Percentiles rank a stretch among this genome's conserved stretches.
These are phyloP conservation scores for Trametes cinnabarina DNA, from an alignment of 768 basidiomycete genomes.

Conservation along the genomic window DNA sequence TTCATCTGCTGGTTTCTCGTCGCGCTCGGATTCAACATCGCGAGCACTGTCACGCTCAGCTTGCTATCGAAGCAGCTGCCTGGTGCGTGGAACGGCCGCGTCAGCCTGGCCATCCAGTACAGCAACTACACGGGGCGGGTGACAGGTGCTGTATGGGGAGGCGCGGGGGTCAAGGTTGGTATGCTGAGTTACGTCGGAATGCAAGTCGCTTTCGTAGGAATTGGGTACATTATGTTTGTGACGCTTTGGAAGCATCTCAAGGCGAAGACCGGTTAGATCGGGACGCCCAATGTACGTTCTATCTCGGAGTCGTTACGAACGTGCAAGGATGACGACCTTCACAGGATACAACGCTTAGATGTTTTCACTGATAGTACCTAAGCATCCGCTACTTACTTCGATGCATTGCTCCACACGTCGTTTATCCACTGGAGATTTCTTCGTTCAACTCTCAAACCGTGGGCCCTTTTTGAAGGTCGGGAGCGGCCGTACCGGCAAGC, in stretches of 20 bases:
- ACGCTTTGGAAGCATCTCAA: constrained; percentile 63
- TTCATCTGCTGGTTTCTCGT: constrained; percentile 53
- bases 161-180: constrained; percentile 55
- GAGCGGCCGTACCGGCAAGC: too few species aligned
- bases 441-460: too few species aligned
- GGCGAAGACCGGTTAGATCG: constrained; percentile 40
- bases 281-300: too few species aligned
- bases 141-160: constrained; percentile 67
- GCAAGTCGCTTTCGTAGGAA: constrained; percentile 57
- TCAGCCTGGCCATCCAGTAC: constrained; percentile 64
- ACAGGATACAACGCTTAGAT: neutral
- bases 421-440: too few species aligned
- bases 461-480: too few species aligned
- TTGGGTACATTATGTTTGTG: constrained; percentile 54
- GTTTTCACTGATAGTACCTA: too few species aligned
- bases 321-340: neutral
- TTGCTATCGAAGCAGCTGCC: constrained; percentile 70
- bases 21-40: constrained; percentile 71
- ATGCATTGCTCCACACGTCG: too few species aligned
- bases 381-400: too few species aligned
- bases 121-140: constrained; percentile 68
- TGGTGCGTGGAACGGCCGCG: constrained; percentile 53
- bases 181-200: constrained; percentile 60
- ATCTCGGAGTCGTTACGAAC: too few species aligned
- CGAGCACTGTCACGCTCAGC: constrained; percentile 67